phyloP scores from a whole-genome alignment of 2,329 filamentous ascomycete species.

The Knufia petricola region DNA sequence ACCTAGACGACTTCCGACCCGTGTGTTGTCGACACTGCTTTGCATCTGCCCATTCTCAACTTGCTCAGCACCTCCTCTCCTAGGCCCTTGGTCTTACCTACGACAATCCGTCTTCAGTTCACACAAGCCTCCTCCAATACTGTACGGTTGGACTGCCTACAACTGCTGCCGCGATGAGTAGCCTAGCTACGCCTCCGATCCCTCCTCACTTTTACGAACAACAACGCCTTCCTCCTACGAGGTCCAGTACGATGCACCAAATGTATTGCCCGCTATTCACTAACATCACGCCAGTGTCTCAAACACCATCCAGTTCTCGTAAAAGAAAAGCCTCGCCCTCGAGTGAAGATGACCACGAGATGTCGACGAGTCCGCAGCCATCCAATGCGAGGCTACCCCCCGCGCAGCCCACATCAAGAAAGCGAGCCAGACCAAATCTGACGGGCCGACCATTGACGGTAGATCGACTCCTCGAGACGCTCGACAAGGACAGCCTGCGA shows the following conservation, averaged over 20 bases:
- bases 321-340: slow-evolving; percentile 68
- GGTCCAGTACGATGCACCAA: slow-evolving; percentile 43
- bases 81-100: too few species aligned
- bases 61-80: too few species aligned
- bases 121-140: neutral
- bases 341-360: slow-evolving; percentile 49
- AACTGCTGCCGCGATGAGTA: slow-evolving; percentile 46
- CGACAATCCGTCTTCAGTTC: neutral
- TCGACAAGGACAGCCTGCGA: slow-evolving; percentile 75
- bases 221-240: slow-evolving; percentile 49
- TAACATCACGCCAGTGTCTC: slow-evolving; percentile 22
- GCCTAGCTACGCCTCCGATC: slow-evolving; percentile 48
- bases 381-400: slow-evolving; percentile 59
- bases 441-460: slow-evolving; percentile 56
- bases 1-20: neutral
- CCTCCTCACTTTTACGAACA: slow-evolving; percentile 55
- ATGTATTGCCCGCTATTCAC: slow-evolving; percentile 6
- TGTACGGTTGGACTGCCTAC: neutral
- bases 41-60: too few species aligned
- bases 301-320: slow-evolving; percentile 37
- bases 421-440: slow-evolving; percentile 59
- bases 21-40: neutral
- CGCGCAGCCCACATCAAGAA: slow-evolving; percentile 57
- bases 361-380: slow-evolving; percentile 60
- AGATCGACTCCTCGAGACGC: slow-evolving; percentile 80